phyloP scores from a whole-genome alignment of 108 stramenopile genomes.

The Chaetoceros tenuissimus region DNA sequence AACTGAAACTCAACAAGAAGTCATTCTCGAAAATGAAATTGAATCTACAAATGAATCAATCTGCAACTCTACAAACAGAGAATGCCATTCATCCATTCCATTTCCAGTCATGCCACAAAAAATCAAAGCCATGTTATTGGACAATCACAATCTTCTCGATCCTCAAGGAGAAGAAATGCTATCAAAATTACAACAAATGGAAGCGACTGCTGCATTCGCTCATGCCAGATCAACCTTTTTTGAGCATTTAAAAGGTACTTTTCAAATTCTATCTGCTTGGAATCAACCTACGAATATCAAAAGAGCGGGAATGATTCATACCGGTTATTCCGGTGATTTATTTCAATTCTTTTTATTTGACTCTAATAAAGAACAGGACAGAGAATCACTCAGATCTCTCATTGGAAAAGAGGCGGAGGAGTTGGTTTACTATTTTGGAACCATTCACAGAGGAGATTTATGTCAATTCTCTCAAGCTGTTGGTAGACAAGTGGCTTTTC shows the following conservation, averaged over 20 bases:
- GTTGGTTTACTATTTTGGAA: neutral
- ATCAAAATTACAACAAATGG: neutral
- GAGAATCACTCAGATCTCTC: neutral
- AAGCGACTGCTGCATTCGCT: neutral
- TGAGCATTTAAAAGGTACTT: neutral
- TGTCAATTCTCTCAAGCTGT: neutral
- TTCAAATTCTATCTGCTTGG: neutral
- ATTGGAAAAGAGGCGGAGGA: neutral
- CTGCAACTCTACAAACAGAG: no score
- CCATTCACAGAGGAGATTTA: neutral
- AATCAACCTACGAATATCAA: neutral
- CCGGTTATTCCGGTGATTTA: slow-evolving; percentile 1
- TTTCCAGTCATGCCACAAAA: neutral
- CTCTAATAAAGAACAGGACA: neutral
- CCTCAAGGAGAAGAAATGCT: neutral
- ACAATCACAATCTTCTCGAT: slow-evolving; percentile 1
- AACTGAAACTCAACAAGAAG: no score
- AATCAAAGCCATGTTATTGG: neutral
- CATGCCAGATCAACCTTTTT: slow-evolving; percentile 3
- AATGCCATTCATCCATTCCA: neutral
- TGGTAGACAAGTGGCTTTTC: neutral
- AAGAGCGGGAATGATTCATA: slow-evolving; percentile 1
- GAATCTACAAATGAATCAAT: no score
- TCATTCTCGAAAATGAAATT: no score
- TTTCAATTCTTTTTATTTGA: slow-evolving; percentile 1